Base-by-base conservation (phyloP, 2,329 filamentous ascomycete genomes). In the Thyridium curvatum region DNA sequence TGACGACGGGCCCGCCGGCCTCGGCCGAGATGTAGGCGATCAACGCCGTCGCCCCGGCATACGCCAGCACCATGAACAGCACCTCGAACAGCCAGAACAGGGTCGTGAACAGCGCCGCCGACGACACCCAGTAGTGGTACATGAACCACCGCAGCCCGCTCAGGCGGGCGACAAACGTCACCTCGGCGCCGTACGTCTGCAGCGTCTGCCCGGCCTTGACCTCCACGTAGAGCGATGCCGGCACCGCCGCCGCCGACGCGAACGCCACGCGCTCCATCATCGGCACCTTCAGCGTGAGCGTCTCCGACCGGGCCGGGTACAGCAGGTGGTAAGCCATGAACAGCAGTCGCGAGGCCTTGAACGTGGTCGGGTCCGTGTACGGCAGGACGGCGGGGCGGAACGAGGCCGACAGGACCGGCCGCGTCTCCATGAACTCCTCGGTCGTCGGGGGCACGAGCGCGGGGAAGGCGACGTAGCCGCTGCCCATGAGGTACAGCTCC, bases 131-230 rank as follows among this genome's bases (percentile, higher is more conserved):
- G 64, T 91, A 83, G 44, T 87, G 81, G 52, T 93, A 93, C 86
- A 98, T 94, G 40, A 90, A 52, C 79, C 85, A 93, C 35, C 84
- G 69, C 44, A 96, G 59, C 0, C 91, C 91, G 10, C 74, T 72
- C 46, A 96, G 79, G 38, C 79, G 74, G 4, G 91, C 90, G 18
- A 75, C 79, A 45, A 97, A 78, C 3, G 72, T 74, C 28, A 94
- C 71, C 12, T 63, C 65, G 4, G 77, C 81, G 15, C 67, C 66
- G 58, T 96, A 96, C 6, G 94, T 77, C 58, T 94, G 86, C 52
- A 96, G 71, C 4, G 68, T 68, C 48, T 79, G 72, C 4, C 75
- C 74, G 15, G 80, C 81, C 48, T 89, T 78, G 2, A 94, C 61
- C 52, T 94, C 86, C 1, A 80, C 52, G 28, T 72, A 65, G 10